Evolutionary conservation across 805 yeast species (phyloP), one percentile per base, ranked within the genome.

Genomic region (Myxozyma geophila): DNA sequence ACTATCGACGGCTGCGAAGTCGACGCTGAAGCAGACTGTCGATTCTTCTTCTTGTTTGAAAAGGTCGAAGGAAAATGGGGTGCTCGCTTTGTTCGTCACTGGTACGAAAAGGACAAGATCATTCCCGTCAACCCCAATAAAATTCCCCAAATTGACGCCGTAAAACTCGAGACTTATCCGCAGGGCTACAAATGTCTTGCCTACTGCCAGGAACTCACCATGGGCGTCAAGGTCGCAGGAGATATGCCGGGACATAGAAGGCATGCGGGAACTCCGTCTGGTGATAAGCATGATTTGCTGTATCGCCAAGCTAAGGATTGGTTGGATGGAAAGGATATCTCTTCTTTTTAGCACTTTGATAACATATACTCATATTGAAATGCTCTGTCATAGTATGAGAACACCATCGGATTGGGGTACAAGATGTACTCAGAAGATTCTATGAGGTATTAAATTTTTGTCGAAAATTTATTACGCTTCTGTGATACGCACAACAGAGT

Each of bases 181-280:
- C 47, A 35, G 48, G 57, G 57, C 37, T 53, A 53, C 57, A 35
- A 36, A n/a, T 37, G 40, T 17, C 39, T 53, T 9, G 47, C 57
- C 15, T 53, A 53, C 49, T 53, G 57, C 40, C 57, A 53, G 48
- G 57, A 53, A 19, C 36, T 41, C 39, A 53, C 57, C 39, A 53
- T 53, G 57, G 57, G 57, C 36, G 49, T 53, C 10, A 37, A 33
- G n/a, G 57, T 53, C 2, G 9, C 36, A 6, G 13, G n/a, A 15
- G 57, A 53, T 33, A 40, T 53, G 49, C 57, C 57, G n/a, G 57
- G 57, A 8, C 57, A 53, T n/a, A 40, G 47, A n/a, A 13, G 57
- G 13, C 15, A 35, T 21, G 55, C 43, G 23, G 55, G 46, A 17
- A 51, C 46, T n/a, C 12, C n/a, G 3, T 53, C 49, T 2, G 46